Conservation (phyloP, 2,329 filamentous ascomycete genomes). For the Fusarium sp. region DNA sequence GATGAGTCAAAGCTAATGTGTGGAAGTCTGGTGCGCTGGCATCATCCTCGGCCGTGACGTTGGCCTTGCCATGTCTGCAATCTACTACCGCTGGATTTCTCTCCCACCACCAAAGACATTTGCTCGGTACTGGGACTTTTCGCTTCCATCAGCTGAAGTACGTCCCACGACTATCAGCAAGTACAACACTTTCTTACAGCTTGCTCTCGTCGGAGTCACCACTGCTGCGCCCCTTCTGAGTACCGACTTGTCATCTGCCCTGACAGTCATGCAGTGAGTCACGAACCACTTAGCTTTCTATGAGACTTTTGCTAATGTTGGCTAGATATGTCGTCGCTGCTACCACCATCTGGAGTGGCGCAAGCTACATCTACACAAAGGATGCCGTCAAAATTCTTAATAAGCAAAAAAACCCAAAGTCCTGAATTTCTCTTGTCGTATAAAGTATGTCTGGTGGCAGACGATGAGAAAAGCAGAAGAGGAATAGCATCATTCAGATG, state of each 20-base stretch:
- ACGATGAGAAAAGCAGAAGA: background rate
- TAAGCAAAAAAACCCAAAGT: constrained; percentile 40
- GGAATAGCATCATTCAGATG: background rate
- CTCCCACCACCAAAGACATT: constrained; percentile 94
- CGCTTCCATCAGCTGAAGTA: constrained; percentile 86
- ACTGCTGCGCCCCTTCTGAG: constrained; percentile 82
- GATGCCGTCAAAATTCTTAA: constrained; percentile 88
- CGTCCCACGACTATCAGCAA: constrained; percentile 87
- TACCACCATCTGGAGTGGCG: constrained; percentile 93
- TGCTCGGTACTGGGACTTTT: constrained; percentile 95
- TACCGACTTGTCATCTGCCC: constrained; percentile 63
- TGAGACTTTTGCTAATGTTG: background rate
- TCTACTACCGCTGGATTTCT: constrained; percentile 97
- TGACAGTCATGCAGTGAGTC: constrained; percentile 73
- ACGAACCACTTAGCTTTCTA: background rate
- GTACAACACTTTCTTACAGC: constrained; percentile 92
- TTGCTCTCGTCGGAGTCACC: constrained; percentile 86
- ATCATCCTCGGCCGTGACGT: constrained; percentile 92
- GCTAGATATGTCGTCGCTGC: constrained; percentile 82
- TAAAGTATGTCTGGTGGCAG: background rate
- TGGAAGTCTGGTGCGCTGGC: constrained; percentile 82
- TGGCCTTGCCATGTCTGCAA: constrained; percentile 82
- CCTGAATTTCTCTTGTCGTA: constrained; percentile 3
- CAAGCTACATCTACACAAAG: constrained; percentile 91
- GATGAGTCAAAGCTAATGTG: constrained; percentile 1